Evolutionary conservation across 768 basidiomycete species (phyloP).

Genomic region (Hericium erinaceus): DNA sequence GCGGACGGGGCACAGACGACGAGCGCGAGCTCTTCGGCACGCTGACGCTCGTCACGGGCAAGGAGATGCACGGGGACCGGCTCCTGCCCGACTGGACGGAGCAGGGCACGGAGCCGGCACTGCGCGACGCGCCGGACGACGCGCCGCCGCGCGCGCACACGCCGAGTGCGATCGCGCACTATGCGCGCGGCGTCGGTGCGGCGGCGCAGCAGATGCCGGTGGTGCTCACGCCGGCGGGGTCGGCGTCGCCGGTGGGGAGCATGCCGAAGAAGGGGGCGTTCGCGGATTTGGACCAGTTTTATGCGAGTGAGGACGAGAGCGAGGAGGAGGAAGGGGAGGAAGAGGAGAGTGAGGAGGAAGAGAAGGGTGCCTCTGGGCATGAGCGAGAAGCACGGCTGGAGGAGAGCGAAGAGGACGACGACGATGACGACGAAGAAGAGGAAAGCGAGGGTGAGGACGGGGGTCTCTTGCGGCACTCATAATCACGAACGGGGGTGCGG

Average conservation of each 20-base stretch:
- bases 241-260: conserved; percentile 23
- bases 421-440: conserved; percentile 23
- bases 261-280: conserved; percentile 32
- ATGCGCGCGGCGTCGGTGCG: conserved; percentile 20
- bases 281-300: conserved; percentile 67
- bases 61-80: conserved; percentile 39
- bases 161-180: conserved; percentile 33
- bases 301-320: conserved; percentile 29
- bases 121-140: conserved; percentile 66
- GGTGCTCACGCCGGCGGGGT: conserved; percentile 42
- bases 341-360: conserved; percentile 16
- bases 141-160: conserved; percentile 15
- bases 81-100: conserved; percentile 83
- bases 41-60: conserved; percentile 51
- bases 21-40: conserved; percentile 51
- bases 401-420: conserved; percentile 15
- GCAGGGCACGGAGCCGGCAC: conserved; percentile 65
- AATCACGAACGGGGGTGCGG: not conserved
- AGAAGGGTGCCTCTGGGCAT: conserved; percentile 10
- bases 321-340: conserved; percentile 21
- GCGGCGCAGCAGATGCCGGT: conserved; percentile 33
- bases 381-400: conserved; percentile 16
- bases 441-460: conserved; percentile 10
- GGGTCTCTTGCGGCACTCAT: not conserved
- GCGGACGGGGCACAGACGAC: conserved; percentile 15